Base-by-base conservation (phyloP, 2,329 filamentous ascomycete genomes). In the Daldinia eschscholtzii region DNA sequence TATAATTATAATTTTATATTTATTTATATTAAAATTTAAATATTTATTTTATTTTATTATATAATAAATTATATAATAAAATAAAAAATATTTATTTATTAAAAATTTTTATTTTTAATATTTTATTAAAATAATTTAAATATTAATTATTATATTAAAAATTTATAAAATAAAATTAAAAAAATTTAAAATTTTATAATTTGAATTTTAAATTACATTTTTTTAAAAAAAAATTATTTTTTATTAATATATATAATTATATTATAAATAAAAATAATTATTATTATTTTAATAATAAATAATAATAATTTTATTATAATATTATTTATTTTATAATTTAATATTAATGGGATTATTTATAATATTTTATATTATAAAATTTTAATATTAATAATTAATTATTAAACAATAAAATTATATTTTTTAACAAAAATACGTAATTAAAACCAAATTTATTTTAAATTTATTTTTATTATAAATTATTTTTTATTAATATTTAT, bases 281-380 rank as follows among this genome's bases (percentile, higher is more conserved):
- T 44, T 44, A 44, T 20, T 20, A 3, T 44, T 44, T 20, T 44
- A 44, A 44, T 20, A 18, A 18, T 2, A 20, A 44, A 6, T 44
- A 20, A 20, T 2, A 3, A 6, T 44, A 44, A 20, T 18, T 44
- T 44, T 44, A 44, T 44, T 44, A 44, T 20, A 44, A 44, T 44
- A 44, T 20, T 30, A 30, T 15, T 50, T 55, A 12, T 20, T 64
- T 15, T 9, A 37, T 15, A 44, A 64, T 35, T n/a, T 6, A 30
- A 30, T 30, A 7, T 35, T 44, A 64, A 46, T 44, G 58, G n/a
- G 35, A 64, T 30, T 52, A 44, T 30, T 30, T 30, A 30, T 30
- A 30, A 30, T 30, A 30, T n/a, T n/a, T n/a, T n/a, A n/a, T n/a
- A n/a, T n/a, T 30, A 30, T 30, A 30, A 30, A n/a, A n/a, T n/a